Percentiles rank a stretch among this genome's conserved stretches.
Evolutionary conservation across 345 rosid species (phyloP).

Genomic region (Gossypium ekmanianum): DNA sequence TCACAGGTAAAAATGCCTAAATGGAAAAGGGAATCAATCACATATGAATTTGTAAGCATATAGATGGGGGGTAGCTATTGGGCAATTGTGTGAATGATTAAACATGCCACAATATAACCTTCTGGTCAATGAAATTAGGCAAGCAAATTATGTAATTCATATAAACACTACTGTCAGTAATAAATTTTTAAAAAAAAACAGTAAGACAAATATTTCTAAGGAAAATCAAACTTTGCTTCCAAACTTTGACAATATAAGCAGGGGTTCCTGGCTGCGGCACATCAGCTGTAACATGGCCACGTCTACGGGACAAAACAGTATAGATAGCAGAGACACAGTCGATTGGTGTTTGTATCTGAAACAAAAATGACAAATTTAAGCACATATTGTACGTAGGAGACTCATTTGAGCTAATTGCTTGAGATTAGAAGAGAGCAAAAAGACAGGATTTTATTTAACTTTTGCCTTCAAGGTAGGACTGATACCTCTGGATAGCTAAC

Average conservation of each 20-base stretch:
- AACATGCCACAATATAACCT: not conserved
- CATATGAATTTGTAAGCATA: not conserved
- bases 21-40: conserved; percentile 10
- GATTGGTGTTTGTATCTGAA: conserved; percentile 95
- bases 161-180: not conserved
- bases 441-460: not conserved
- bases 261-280: conserved; percentile 99
- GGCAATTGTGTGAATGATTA: not conserved
- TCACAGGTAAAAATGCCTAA: conserved; percentile 74
- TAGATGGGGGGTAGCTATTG: not conserved
- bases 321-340: conserved; percentile 95
- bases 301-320: conserved; percentile 86
- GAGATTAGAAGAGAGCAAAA: not conserved
- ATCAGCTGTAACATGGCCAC: conserved; percentile 97
- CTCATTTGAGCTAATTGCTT: not conserved
- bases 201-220: not conserved
- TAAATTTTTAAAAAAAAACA: not conserved
- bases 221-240: conserved; percentile 6
- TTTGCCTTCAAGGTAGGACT: not conserved
- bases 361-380: conserved; percentile 2
- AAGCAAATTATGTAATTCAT: not conserved
- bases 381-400: not conserved
- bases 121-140: not conserved
- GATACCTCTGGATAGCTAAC: not conserved
- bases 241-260: conserved; percentile 87